Evolutionary conservation across 2,329 filamentous ascomycete genomes (phyloP).

Genomic region (Penicillium sp.): DNA sequence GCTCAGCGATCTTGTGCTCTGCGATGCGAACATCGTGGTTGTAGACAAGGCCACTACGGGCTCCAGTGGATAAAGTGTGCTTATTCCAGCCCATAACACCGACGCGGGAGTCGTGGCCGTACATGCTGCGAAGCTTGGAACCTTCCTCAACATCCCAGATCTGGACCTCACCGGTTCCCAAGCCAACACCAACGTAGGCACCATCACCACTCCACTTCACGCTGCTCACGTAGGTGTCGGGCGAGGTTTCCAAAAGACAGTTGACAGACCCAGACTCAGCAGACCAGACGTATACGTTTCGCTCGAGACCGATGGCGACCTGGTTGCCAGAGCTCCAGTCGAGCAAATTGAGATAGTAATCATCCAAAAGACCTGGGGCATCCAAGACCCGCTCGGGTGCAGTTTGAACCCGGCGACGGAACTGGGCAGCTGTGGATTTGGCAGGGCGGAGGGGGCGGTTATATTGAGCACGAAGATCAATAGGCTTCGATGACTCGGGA

Average conservation of each 20-base stretch:
- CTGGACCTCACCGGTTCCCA: constrained; percentile 94
- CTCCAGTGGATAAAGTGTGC: constrained; percentile 92
- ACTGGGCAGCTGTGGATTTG: constrained; percentile 73
- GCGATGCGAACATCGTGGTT: constrained; percentile 98
- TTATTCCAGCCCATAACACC: constrained; percentile 99
- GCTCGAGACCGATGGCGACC: constrained; percentile 94
- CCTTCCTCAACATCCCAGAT: constrained; percentile 98
- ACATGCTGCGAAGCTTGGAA: constrained; percentile 96
- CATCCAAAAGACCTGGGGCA: constrained; percentile 91
- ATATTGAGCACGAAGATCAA: constrained; percentile 96
- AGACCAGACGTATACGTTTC: constrained; percentile 97
- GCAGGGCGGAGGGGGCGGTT: constrained; percentile 88
- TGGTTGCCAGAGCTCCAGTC: constrained; percentile 99
- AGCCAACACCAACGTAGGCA: constrained; percentile 91
- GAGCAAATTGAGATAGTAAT: constrained; percentile 98
- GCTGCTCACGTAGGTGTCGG: constrained; percentile 94
- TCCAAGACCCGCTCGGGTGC: constrained; percentile 95
- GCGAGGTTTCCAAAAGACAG: constrained; percentile 80
- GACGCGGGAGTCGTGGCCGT: constrained; percentile 92
- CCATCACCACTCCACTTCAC: constrained; percentile 99
- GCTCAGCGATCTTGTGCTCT: constrained; percentile 96
- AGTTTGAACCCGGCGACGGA: constrained; percentile 86
- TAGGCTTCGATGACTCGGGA: constrained; percentile 97
- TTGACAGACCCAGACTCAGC: constrained; percentile 88
- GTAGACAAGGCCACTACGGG: constrained; percentile 90